These are phyloP conservation scores for Podaxis mareebaensis DNA, from an alignment of 768 basidiomycete genomes.

Conservation along the genomic window DNA sequence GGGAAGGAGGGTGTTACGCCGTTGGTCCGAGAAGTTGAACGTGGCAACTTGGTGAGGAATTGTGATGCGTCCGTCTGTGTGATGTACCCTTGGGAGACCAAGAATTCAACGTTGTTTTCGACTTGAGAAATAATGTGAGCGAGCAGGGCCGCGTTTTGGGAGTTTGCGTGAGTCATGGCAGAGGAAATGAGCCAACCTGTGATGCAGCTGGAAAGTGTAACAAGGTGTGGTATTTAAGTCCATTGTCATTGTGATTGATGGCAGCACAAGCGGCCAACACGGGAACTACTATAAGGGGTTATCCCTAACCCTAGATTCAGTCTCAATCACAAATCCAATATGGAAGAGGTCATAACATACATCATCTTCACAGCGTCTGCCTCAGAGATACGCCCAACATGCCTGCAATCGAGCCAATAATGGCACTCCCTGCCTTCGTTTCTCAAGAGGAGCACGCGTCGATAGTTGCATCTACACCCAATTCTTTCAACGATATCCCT, in stretches of 20 bases:
- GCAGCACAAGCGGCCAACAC: not conserved
- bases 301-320: conserved; percentile 5
- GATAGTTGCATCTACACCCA: conserved; percentile 77
- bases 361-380: not conserved
- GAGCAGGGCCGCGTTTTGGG: conserved; percentile 47
- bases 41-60: conserved; percentile 53
- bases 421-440: conserved; percentile 36
- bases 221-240: not conserved
- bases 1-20: conserved; percentile 6
- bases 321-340: not conserved
- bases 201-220: not conserved
- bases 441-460: conserved; percentile 65
- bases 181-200: not conserved
- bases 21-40: conserved; percentile 15
- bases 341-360: not conserved
- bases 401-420: conserved; percentile 40
- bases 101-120: conserved; percentile 56
- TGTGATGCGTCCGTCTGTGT: conserved; percentile 46
- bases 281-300: not conserved
- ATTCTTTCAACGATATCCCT: conserved; percentile 83
- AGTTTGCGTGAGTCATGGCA: conserved; percentile 34
- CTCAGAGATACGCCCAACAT: conserved; percentile 25
- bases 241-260: not conserved
- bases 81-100: conserved; percentile 56
- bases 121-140: conserved; percentile 60